Evolutionary conservation across 2,329 filamentous ascomycete genomes (phyloP), one percentile per base, ranked within the genome.

Genomic region (Epicoccum nigrum): DNA sequence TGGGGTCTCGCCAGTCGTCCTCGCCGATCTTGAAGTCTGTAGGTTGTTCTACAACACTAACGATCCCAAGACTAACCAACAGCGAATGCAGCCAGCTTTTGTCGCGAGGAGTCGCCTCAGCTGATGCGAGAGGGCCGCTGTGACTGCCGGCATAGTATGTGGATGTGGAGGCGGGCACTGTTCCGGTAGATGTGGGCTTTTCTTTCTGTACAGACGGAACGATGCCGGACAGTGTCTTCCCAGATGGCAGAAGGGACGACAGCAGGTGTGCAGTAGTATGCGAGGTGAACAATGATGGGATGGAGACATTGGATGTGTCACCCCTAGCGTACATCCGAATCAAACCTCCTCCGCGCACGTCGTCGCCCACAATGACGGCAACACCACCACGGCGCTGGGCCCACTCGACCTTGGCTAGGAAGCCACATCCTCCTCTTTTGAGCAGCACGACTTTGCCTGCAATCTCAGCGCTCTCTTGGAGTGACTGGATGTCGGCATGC

Each of bases 321-420:
- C 93, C 94, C 65, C 90, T 86, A n/a, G 94, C 94, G 72, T 96
- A 97, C 94, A 99, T 99, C 63, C 95, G 94, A 42, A 97, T 90
- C 55, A 99, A 77, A 28, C 89, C 89, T 4, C 92, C 92, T 35
- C 93, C 93, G 55, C 90, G 89, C 51, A 90, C 88, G 71, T 97
- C 89, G 72, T 99, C 94, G 20, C 94, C 94, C 3, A 99, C 92
- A 59, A 99, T 95, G 54, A 99, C 79, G 28, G 90, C 94, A 53
- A 92, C 83, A 16, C 89, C 94, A 19, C 94, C 94, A 67, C 94
- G 85, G 55, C 92, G 84, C 72, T 99, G 94, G 11, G 89, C 91
- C 94, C 94, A 99, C 77, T 95, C 93, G 58, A 94, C 91, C 75
- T 99, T 99, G 70, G 97, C 93, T 54, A 97, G 76, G 71, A 99